Evolutionary conservation across 805 yeast species (phyloP).

Genomic region (Candida pseudofarinosa): DNA sequence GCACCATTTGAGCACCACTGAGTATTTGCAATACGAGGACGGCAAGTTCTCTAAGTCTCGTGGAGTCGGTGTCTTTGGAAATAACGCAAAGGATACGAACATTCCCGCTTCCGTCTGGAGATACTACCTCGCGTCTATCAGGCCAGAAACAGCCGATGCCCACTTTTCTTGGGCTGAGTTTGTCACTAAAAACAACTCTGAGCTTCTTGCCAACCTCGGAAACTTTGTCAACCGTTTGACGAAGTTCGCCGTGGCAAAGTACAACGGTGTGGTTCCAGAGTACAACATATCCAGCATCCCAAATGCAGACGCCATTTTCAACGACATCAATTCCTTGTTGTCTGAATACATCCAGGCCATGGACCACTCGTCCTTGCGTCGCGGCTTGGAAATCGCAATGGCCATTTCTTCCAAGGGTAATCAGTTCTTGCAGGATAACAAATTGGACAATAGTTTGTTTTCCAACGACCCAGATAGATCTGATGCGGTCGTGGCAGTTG

Average conservation of each 20-base stretch:
- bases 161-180: constrained; percentile 98
- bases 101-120: constrained; percentile 94
- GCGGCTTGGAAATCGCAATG: constrained; percentile 91
- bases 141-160: constrained; percentile 95
- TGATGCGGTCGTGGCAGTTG: constrained; percentile 90
- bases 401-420: constrained; percentile 89
- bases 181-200: constrained; percentile 89
- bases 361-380: constrained; percentile 78
- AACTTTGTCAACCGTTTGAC: constrained; percentile 92
- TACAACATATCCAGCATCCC: constrained; percentile 47
- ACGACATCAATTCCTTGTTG: constrained; percentile 63
- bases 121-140: constrained; percentile 83
- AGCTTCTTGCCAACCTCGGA: constrained; percentile 92
- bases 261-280: constrained; percentile 82
- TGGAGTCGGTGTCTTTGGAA: constrained; percentile 97
- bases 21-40: constrained; percentile 94
- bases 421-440: constrained; percentile 91
- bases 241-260: constrained; percentile 86
- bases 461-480: constrained; percentile 71
- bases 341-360: constrained; percentile 60
- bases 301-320: constrained; percentile 41
- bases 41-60: constrained; percentile 98
- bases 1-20: constrained; percentile 90
- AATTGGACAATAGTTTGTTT: constrained; percentile 83
- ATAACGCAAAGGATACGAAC: constrained; percentile 92